Percentiles rank a stretch among this genome's conserved stretches.
Evolutionary conservation across 1,284 basidiomycete species (phyloP).

Genomic region (Tetrapyrgos nigripes): DNA sequence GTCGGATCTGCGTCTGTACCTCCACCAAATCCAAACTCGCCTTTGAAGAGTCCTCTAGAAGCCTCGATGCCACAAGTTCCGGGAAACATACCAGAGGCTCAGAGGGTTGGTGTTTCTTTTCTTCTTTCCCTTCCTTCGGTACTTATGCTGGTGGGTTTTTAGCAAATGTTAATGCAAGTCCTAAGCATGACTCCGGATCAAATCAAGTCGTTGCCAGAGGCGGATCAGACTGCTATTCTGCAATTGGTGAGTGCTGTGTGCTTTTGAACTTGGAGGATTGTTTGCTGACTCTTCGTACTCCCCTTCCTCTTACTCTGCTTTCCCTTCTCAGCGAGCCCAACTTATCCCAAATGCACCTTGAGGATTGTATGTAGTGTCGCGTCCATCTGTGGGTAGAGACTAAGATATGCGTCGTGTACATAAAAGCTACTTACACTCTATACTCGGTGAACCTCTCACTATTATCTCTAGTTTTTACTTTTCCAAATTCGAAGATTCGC

Average conservation of each 20-base stretch:
- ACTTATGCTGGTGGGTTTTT: constrained; percentile 6
- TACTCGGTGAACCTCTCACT: too few relatives aligned
- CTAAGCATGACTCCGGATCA: constrained; percentile 87
- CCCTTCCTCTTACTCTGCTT: too few relatives aligned
- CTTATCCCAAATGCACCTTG: too few relatives aligned
- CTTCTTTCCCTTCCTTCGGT: background rate
- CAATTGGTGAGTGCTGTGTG: constrained; percentile 67
- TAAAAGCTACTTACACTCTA: too few relatives aligned
- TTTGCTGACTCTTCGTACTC: too few relatives aligned
- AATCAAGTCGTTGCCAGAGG: constrained; percentile 83
- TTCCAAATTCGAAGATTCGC: too few relatives aligned
- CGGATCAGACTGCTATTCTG: constrained; percentile 87
- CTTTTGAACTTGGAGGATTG: background rate
- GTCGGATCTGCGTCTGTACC: constrained; percentile 30
- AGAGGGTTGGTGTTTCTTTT: background rate
- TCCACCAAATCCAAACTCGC: constrained; percentile 32
- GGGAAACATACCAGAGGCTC: constrained; percentile 15
- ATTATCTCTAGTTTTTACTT: too few relatives aligned
- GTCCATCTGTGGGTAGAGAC: too few relatives aligned
- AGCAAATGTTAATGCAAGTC: constrained; percentile 89
- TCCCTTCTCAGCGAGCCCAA: too few relatives aligned
- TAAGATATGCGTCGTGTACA: too few relatives aligned
- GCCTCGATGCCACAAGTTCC: constrained; percentile 24
- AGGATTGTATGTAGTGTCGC: too few relatives aligned
- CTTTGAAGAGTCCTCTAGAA: constrained; percentile 22